phyloP scores from a whole-genome alignment of 768 basidiomycete genomes.

The Favolaschia claudopus region DNA sequence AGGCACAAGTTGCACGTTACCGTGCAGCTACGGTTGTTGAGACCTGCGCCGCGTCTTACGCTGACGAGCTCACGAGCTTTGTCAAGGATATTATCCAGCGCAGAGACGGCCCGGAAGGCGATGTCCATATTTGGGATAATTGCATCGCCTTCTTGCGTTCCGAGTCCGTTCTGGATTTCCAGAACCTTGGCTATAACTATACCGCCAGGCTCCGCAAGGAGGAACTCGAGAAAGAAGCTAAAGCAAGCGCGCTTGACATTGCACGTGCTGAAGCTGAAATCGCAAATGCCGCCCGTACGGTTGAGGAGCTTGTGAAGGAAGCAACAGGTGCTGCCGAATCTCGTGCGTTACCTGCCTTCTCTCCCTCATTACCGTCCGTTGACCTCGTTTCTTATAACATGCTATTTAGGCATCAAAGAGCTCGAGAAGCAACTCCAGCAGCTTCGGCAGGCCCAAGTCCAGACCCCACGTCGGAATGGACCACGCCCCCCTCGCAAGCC shows the following conservation, averaged over 20 bases:
- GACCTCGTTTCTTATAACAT: neutral
- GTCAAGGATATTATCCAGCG: neutral
- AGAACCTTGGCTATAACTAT: slow-evolving; percentile 1
- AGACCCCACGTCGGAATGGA: too few species aligned
- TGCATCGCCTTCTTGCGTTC: neutral
- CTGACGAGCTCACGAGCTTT: too few species aligned
- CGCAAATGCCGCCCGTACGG: neutral
- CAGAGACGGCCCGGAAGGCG: neutral
- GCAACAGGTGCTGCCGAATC: neutral
- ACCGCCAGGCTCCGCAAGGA: neutral
- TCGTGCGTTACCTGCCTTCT: neutral
- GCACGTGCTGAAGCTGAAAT: slow-evolving; percentile 1
- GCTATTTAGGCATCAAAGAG: neutral
- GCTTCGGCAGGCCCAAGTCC: too few species aligned
- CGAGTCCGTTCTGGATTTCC: neutral
- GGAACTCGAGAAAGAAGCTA: neutral
- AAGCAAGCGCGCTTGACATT: neutral
- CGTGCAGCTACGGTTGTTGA: too few species aligned
- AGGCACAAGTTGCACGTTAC: too few species aligned
- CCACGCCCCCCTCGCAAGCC: too few species aligned
- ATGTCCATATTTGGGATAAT: neutral
- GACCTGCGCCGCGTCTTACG: too few species aligned
- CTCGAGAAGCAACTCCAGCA: neutral
- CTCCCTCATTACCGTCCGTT: neutral
- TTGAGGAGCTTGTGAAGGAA: neutral